Percentiles rank a stretch among this genome's conserved stretches.
phyloP scores from a whole-genome alignment of 108 stramenopile genomes.

The Nannochloropsis gaditana region DNA sequence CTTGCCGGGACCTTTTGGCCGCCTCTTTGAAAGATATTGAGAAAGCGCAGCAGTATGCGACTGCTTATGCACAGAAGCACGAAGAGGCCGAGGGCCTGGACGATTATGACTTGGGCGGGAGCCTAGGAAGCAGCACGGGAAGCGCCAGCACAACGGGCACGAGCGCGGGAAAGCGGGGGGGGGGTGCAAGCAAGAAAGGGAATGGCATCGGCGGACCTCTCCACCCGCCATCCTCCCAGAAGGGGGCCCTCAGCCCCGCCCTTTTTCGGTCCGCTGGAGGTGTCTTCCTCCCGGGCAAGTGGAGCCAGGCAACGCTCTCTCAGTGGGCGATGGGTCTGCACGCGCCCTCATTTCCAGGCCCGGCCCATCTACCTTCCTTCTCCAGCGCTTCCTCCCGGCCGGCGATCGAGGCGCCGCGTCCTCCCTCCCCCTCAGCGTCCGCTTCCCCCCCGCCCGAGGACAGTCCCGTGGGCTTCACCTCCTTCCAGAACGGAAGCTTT shows the following conservation, averaged over 20 bases:
- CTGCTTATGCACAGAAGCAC: neutral
- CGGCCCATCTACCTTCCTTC: neutral
- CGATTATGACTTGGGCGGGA: neutral
- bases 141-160: neutral
- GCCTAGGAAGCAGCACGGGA: neutral
- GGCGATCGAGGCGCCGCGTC: too few relatives aligned
- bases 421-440: too few relatives aligned
- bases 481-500: neutral
- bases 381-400: too few relatives aligned
- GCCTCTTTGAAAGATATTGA: constrained; percentile 11
- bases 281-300: neutral
- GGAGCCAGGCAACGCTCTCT: neutral
- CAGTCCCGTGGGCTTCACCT: neutral
- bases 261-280: neutral
- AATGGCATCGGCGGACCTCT: neutral
- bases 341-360: neutral
- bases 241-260: neutral
- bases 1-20: neutral
- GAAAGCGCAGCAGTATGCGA: constrained; percentile 6
- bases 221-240: neutral
- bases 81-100: neutral
- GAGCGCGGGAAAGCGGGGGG: neutral
- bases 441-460: too few relatives aligned
- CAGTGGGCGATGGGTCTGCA: too few relatives aligned
- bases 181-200: neutral